Evolutionary conservation across 2,329 filamentous ascomycete genomes (phyloP).

Genomic region (Aureobasidium sp.): DNA sequence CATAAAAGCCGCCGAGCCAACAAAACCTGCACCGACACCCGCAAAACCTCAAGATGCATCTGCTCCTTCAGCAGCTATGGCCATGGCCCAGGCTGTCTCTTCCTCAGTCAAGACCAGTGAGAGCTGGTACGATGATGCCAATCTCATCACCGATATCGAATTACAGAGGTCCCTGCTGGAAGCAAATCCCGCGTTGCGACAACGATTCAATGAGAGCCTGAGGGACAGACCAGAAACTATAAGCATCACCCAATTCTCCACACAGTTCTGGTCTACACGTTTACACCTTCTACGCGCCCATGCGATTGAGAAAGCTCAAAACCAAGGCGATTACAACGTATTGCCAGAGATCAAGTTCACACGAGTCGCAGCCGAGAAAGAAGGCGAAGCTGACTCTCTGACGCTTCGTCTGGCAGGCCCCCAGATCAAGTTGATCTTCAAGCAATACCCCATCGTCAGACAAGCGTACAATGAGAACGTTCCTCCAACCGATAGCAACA

Average conservation of each 20-base stretch:
- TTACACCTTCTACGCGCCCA: conserved; percentile 80
- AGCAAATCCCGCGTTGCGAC: conserved; percentile 64
- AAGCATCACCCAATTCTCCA: conserved; percentile 71
- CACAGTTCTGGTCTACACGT: conserved; percentile 90
- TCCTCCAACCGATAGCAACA: conserved; percentile 58
- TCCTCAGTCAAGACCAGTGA: conserved; percentile 41
- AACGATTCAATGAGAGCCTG: conserved; percentile 81
- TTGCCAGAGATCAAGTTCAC: conserved; percentile 70
- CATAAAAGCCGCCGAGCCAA: conserved; percentile 47
- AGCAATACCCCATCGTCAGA: conserved; percentile 84
- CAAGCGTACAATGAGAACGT: conserved; percentile 91
- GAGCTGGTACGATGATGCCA: conserved; percentile 72
- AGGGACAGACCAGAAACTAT: conserved; percentile 79
- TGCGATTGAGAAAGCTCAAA: conserved; percentile 81
- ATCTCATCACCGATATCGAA: conserved; percentile 68
- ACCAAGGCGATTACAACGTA: conserved; percentile 86
- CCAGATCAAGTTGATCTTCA: conserved; percentile 88
- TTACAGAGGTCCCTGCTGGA: conserved; percentile 85
- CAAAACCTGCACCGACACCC: conserved; percentile 29
- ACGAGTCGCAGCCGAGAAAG: conserved; percentile 25
- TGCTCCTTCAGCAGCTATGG: conserved; percentile 61
- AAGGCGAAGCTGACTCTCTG: conserved; percentile 60
- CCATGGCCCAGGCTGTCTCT: conserved; percentile 65
- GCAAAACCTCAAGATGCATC: conserved; percentile 27
- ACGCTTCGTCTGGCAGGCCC: conserved; percentile 83